A percentile compares a stretch with the other conserved stretches of the same genome.
phyloP scores from a whole-genome alignment of 2,329 filamentous ascomycete genomes.

The Calonectria henricotiae region DNA sequence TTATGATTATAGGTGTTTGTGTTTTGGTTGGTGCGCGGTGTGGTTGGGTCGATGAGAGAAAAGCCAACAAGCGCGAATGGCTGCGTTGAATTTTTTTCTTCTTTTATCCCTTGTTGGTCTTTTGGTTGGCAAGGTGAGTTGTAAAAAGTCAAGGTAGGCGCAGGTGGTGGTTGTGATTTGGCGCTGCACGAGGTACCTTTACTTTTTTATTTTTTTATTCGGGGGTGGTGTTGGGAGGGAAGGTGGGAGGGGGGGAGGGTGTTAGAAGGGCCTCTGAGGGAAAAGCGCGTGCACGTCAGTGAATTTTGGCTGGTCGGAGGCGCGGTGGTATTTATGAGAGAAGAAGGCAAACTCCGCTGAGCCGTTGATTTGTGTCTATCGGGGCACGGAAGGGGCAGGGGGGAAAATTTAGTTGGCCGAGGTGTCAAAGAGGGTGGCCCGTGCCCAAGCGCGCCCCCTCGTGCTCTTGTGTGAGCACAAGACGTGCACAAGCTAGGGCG shows the following conservation, averaged over 20 bases:
- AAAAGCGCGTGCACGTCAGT: constrained; percentile 67
- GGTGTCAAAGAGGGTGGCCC: constrained; percentile 42
- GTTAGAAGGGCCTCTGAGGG: constrained; percentile 59
- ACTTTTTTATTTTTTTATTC: constrained; percentile 40
- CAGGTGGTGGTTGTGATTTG: constrained; percentile 36
- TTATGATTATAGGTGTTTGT: constrained; percentile 29
- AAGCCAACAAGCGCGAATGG: constrained; percentile 39
- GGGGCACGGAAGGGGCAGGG: constrained; percentile 57
- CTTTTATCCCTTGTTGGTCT: constrained; percentile 26
- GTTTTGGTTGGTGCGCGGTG: constrained; percentile 36
- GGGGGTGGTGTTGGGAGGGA: constrained; percentile 35
- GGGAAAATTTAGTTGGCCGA: constrained; percentile 59
- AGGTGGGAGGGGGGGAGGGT: constrained; percentile 47
- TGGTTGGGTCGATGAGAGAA: constrained; percentile 39
- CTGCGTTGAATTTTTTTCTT: constrained; percentile 30
- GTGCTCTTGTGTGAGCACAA: constrained; percentile 14
- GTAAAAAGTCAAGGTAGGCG: constrained; percentile 20
- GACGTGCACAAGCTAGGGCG: constrained; percentile 14
- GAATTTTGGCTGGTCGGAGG: constrained; percentile 62
- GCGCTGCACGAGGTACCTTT: constrained; percentile 45
- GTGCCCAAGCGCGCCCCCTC: constrained; percentile 35
- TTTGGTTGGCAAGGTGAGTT: constrained; percentile 38
- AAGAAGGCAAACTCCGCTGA: constrained; percentile 57
- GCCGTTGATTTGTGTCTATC: constrained; percentile 60
- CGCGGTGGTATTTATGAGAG: constrained; percentile 66